These are phyloP conservation scores for Bullera alba DNA, from an alignment of 768 basidiomycete genomes.

Conservation along the genomic window DNA sequence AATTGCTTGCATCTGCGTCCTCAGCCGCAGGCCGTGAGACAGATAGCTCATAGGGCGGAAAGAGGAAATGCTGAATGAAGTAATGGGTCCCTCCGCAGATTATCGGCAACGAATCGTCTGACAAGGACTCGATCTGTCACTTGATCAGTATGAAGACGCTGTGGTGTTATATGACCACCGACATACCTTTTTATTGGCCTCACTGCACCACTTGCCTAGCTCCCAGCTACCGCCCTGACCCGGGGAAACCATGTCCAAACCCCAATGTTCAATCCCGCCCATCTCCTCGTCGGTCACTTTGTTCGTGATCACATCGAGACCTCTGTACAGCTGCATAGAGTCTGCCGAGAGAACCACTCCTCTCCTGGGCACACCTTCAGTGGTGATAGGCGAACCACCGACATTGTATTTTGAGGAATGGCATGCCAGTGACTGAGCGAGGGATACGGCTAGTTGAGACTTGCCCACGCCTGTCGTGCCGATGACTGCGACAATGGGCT, in stretches of 20 bases:
- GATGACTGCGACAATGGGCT: constrained; percentile 65
- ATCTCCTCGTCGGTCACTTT: constrained; percentile 73
- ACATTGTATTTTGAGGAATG: constrained; percentile 53
- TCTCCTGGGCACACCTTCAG: neutral
- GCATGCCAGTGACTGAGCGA: constrained; percentile 62
- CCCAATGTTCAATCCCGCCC: constrained; percentile 73
- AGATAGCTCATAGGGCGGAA: constrained; percentile 52
- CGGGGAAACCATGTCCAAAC: constrained; percentile 81
- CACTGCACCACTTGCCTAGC: constrained; percentile 61
- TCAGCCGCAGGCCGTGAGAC: constrained; percentile 10
- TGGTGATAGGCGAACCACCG: neutral
- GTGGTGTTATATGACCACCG: neutral
- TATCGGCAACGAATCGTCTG: constrained; percentile 61
- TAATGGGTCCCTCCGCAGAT: constrained; percentile 94
- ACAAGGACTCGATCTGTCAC: constrained; percentile 36
- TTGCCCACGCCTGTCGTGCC: constrained; percentile 95
- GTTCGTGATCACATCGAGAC: constrained; percentile 89
- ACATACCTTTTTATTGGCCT: constrained; percentile 69
- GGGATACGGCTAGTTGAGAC: constrained; percentile 79
- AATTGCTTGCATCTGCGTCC: neutral
- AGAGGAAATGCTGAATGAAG: constrained; percentile 93
- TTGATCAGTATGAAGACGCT: constrained; percentile 49
- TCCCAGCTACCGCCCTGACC: constrained; percentile 56
- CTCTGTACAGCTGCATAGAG: constrained; percentile 92
- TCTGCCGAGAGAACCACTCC: constrained; percentile 77